Base-by-base conservation (phyloP, 148 eudicot species). In the Rhododendron vialii region DNA sequence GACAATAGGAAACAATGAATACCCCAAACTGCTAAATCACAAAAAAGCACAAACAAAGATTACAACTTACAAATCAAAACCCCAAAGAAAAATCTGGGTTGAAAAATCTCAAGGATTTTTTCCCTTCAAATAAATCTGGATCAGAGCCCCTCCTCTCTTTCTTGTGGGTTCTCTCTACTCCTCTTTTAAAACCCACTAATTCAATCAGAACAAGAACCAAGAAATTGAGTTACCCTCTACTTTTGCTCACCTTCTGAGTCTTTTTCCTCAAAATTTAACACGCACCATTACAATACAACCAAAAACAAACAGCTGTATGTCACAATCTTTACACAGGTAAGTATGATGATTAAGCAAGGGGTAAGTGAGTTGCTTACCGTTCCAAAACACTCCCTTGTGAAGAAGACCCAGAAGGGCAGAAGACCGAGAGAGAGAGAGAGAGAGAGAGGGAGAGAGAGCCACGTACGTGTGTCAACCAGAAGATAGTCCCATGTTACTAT, bases 341-440 rank as follows among this genome's bases (percentile, higher is more conserved):
- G 6, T 59, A 30, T 41, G 30, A 81, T 57, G 63, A 59, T 30
- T 43, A 69, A 28, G 22, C 17, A 74, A 61, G 24, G 74, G 14
- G 75, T 69, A 71, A 71, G 59, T 79, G 33, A 81, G 89, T 85
- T 85, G 85, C 89, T 88, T 85, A 81, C 85, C 85, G 86, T 75
- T 43, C 48, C 85, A 57, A 88, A 88, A 78, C 84, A 80, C 33
- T 67, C 9, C 41, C 74, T 47, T 78, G 45, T 47, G 59, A 22
- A 55, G 61, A 55, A 43, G 80, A 33, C 14, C 33, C 22, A 67
- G 14, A 33, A 38, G 28, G 22, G 53, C 7, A 35, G 53, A 47
- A 69, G 85, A 59, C 47, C 45, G 5, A 74, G 35, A 6, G 28
- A 9, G 78, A 15, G 81, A 59, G 15, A 30, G 5, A 74, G 35